These are phyloP conservation scores for Cladosporium velox DNA, from an alignment of 2,329 filamentous ascomycete species.

Conservation along the genomic window DNA sequence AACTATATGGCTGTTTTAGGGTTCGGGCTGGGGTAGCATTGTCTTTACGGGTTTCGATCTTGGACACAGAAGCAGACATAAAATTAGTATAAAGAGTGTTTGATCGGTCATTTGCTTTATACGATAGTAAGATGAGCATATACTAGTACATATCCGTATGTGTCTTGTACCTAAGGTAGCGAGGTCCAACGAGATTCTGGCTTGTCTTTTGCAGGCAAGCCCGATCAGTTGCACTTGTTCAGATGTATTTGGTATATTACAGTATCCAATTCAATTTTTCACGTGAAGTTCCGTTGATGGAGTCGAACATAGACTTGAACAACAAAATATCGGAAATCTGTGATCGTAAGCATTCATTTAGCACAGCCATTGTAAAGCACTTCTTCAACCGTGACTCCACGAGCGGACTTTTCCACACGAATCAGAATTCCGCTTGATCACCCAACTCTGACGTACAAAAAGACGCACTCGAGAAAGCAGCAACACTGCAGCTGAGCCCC, in stretches of 20 bases:
- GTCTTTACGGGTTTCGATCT: not conserved
- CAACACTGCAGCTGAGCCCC: not conserved
- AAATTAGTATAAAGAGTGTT: not conserved
- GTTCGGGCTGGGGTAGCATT: not conserved
- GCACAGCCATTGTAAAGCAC: not conserved
- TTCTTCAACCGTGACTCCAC: not conserved
- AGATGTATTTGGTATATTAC: no score
- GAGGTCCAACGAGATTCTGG: no score
- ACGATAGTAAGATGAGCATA: no score
- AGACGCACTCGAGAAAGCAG: not conserved
- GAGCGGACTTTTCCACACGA: conserved; percentile 5
- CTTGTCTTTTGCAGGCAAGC: no score
- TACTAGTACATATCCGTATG: no score
- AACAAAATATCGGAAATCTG: not conserved
- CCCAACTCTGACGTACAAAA: not conserved
- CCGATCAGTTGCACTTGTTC: no score
- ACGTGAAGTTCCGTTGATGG: rapidly evolving
- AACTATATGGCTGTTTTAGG: not conserved
- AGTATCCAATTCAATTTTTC: not conserved
- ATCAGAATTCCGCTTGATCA: conserved; percentile 6
- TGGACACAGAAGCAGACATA: not conserved
- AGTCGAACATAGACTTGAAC: not conserved
- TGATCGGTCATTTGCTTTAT: no score
- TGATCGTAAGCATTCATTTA: not conserved
- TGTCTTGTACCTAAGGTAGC: no score